Conservation (phyloP, 345 rosid species). For the Brassica incana region DNA sequence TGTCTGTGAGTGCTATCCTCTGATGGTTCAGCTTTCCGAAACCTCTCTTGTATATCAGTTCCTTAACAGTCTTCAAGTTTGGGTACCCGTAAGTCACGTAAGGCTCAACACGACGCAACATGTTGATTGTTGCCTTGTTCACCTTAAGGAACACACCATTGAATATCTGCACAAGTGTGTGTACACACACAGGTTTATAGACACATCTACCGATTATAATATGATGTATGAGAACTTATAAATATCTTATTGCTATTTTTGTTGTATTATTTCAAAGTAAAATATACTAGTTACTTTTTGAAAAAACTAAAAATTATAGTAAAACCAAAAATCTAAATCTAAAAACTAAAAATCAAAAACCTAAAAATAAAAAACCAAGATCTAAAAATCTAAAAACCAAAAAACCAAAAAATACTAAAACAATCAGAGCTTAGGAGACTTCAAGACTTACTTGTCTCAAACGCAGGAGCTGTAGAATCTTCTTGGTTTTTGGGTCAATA, state of each 20-base stretch:
- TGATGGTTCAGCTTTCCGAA: slow-evolving; percentile 68
- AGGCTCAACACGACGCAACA: slow-evolving; percentile 87
- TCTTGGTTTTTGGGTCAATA: slow-evolving; percentile 60
- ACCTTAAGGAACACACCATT: slow-evolving; percentile 89
- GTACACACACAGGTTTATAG: background rate
- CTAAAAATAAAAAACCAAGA: too few relatives aligned
- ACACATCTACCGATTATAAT: background rate
- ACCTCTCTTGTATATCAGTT: slow-evolving; percentile 82
- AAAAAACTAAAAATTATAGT: too few relatives aligned
- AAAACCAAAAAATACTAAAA: too few relatives aligned
- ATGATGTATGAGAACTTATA: background rate
- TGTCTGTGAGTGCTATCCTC: slow-evolving; percentile 61
- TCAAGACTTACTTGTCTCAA: slow-evolving; percentile 61
- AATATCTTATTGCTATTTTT: too few relatives aligned
- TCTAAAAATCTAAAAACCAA: too few relatives aligned
- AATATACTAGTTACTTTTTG: too few relatives aligned
- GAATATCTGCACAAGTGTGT: slow-evolving; percentile 53
- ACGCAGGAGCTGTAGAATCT: slow-evolving; percentile 69
- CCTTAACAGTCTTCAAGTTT: slow-evolving; percentile 74
- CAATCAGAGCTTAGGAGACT: background rate
- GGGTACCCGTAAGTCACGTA: slow-evolving; percentile 93
- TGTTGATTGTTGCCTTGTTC: slow-evolving; percentile 48
- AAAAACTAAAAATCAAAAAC: too few relatives aligned
- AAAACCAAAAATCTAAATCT: too few relatives aligned
- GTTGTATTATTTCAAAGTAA: too few relatives aligned